Base-by-base conservation (phyloP, 495 filamentous ascomycete species). In the Xeromyces bisporus region DNA sequence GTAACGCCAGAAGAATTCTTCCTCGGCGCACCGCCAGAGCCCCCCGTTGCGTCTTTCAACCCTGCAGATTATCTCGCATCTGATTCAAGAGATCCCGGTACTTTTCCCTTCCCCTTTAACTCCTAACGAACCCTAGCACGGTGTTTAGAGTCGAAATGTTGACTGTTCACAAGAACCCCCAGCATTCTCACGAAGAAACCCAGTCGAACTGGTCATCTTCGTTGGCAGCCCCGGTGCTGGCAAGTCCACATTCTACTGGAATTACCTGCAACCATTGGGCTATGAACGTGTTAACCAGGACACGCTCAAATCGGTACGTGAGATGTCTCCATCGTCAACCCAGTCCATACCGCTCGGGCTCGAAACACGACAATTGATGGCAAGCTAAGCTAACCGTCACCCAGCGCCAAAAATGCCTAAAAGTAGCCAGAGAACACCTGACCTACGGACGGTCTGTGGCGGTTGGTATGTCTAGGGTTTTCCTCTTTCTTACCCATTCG, bases 201-300 rank as follows among this genome's bases (percentile, higher is more conserved):
- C 67, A 7, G 44, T 75, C 33, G 86, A 94, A 31, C 60, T 94
- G 10, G 66, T 96, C 7, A 53, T 94, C 3, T 80, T 92, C 48
- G 84, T 80, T 34, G 89, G 89, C 6, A 80, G 78, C 24, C 89
- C 89, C 0, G 84, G 80, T 1, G 72, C 81, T 1, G 89, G 91
- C 15, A 96, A 96, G 47, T 87, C 79, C 14, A 84, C 82, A 0
- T 94, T 92, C 39, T 93, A 77, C 55, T 79, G 76, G 72, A 73
- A 66, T 16, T 55, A 81, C 37, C 49, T 96, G 11, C 60, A 86
- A 49, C 79, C 83, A 14, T 55, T 89, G 2, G 75, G 75, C 17
- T 94, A 89, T 49, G 74, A 74, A 50, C 69, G 87, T 16, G 67
- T 93, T 10, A 97, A 94, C 39, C 86, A 94, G 55, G 91, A 96